These are phyloP conservation scores for Talaromyces sp. DNA, from an alignment of 2,329 filamentous ascomycete genomes.

Conservation along the genomic window DNA sequence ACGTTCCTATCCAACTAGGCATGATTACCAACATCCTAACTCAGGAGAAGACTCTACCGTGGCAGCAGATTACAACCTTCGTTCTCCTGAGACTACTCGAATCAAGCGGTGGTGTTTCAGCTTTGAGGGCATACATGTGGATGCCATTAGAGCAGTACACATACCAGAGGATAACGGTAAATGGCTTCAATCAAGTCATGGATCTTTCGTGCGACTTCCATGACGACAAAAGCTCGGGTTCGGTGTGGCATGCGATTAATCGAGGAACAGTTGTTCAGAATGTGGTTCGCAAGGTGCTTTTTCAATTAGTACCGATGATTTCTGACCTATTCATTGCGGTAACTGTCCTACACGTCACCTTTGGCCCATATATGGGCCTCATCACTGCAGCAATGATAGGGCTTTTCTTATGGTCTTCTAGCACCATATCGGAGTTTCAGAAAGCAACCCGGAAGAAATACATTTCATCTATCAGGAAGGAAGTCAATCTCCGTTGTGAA, in stretches of 20 bases:
- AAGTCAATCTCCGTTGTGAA: conserved; percentile 56
- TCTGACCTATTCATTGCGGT: conserved; percentile 62
- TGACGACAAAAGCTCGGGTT: conserved; percentile 61
- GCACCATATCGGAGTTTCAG: conserved; percentile 38
- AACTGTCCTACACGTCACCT: conserved; percentile 58
- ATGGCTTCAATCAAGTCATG: conserved; percentile 66
- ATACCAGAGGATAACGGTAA: conserved; percentile 56
- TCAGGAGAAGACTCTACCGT: conserved; percentile 49
- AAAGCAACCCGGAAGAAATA: conserved; percentile 37
- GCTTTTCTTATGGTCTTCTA: conserved; percentile 53
- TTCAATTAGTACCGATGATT: conserved; percentile 60
- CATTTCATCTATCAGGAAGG: conserved; percentile 45
- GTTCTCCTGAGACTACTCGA: conserved; percentile 48
- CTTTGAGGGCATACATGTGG: conserved; percentile 52
- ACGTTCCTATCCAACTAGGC: conserved; percentile 78
- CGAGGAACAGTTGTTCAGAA: conserved; percentile 60
- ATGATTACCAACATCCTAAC: conserved; percentile 70
- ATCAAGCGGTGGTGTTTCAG: conserved; percentile 51
- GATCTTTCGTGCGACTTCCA: conserved; percentile 69
- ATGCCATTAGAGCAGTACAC: conserved; percentile 56
- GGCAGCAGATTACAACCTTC: conserved; percentile 54
- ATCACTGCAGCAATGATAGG: conserved; percentile 47
- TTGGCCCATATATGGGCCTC: conserved; percentile 60
- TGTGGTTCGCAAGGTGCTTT: conserved; percentile 58
- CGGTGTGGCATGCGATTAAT: conserved; percentile 62